Conservation (phyloP, 768 basidiomycete species). For the Auricularia auricula-judae region DNA sequence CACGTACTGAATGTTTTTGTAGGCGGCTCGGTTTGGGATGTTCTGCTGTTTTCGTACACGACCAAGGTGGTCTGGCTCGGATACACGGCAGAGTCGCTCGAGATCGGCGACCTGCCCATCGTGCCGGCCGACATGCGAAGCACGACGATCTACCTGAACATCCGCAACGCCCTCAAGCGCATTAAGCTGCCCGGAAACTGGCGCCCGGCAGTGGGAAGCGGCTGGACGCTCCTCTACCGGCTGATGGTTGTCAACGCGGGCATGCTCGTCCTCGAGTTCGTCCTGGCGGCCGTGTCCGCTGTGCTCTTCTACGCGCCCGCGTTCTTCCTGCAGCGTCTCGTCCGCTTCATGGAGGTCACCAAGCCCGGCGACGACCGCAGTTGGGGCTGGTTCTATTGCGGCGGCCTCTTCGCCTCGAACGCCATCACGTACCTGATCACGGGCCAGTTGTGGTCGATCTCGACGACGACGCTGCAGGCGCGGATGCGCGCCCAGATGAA, state of each 20-base stretch:
- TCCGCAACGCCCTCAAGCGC: constrained; percentile 46
- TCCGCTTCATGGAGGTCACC: constrained; percentile 57
- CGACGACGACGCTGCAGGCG: constrained; percentile 60
- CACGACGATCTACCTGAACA: constrained; percentile 47
- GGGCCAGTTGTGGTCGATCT: constrained; percentile 60
- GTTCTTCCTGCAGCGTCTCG: constrained; percentile 47
- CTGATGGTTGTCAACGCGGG: constrained; percentile 45
- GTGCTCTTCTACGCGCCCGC: constrained; percentile 53
- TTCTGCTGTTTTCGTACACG: constrained; percentile 76
- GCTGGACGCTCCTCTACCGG: constrained; percentile 52
- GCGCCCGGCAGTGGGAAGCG: constrained; percentile 49
- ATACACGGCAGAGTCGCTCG: constrained; percentile 57
- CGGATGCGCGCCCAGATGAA: constrained; percentile 68
- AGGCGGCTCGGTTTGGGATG: constrained; percentile 50
- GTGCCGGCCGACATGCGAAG: constrained; percentile 63
- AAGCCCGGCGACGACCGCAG: constrained; percentile 33
- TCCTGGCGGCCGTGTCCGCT: constrained; percentile 47
- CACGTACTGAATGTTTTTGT: constrained; percentile 2
- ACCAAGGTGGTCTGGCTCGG: constrained; percentile 83
- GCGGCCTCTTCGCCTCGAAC: constrained; percentile 37
- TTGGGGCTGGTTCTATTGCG: constrained; percentile 68
- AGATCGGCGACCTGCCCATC: constrained; percentile 82
- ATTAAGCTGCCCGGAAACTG: constrained; percentile 41
- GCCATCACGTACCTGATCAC: constrained; percentile 37
- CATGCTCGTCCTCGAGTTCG: constrained; percentile 30